Evolutionary conservation across 2,329 filamentous ascomycete species (phyloP).

Genomic region (Pseudogymnoascus verrucosus): DNA sequence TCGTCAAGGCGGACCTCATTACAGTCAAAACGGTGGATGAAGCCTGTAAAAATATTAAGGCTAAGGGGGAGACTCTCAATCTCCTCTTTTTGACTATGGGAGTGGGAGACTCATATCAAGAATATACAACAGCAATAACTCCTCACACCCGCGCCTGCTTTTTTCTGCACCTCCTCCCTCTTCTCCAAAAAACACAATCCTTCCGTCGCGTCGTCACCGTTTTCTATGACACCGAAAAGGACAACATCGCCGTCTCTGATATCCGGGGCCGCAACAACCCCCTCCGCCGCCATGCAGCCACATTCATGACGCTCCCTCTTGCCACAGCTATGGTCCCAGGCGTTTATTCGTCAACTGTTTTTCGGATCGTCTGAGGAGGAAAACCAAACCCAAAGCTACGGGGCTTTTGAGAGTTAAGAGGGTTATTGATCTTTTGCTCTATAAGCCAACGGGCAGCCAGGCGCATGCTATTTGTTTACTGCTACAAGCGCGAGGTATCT

Average conservation of each 20-base stretch:
- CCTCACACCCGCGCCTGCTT: slow-evolving; percentile 51
- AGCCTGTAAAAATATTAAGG: slow-evolving; percentile 39
- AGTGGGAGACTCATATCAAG: slow-evolving; percentile 12
- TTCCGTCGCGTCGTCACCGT: slow-evolving; percentile 47
- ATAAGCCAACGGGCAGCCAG: slow-evolving; percentile 21
- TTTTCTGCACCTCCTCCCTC: slow-evolving; percentile 46
- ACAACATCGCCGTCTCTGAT: not conserved
- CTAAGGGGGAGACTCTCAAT: slow-evolving; percentile 44
- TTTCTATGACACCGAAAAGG: slow-evolving; percentile 17
- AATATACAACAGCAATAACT: slow-evolving; percentile 31
- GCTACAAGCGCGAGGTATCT: slow-evolving; percentile 29
- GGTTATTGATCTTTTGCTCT: not conserved
- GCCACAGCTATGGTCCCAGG: not conserved
- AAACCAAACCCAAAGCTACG: not conserved
- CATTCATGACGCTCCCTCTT: not conserved
- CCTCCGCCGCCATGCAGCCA: not conserved
- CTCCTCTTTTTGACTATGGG: slow-evolving; percentile 44
- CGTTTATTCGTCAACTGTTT: not conserved
- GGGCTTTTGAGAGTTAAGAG: not conserved
- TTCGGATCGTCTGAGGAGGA: not conserved
- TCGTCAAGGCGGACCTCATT: slow-evolving; percentile 36
- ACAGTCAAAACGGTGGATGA: slow-evolving; percentile 38
- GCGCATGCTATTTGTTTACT: slow-evolving; percentile 30
- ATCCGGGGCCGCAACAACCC: not conserved
- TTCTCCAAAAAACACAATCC: slow-evolving; percentile 36